phyloP scores from a whole-genome alignment of 2,329 filamentous ascomycete genomes.

The Escovopsis sp. region DNA sequence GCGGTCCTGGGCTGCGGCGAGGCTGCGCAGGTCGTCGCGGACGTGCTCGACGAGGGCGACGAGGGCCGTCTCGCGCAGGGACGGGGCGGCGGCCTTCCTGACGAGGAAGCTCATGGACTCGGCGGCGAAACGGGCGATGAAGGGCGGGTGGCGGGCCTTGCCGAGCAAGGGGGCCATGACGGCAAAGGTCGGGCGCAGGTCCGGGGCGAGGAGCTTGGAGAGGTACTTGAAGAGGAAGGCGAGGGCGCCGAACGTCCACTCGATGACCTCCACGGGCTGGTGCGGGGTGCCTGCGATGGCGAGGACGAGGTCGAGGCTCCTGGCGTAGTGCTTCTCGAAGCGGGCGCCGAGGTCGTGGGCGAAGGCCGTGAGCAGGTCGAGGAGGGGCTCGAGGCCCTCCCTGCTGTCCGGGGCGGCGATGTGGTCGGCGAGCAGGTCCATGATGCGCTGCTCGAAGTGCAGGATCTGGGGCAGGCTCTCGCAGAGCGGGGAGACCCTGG shows the following conservation, averaged over 20 bases:
- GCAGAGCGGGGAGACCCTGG: conserved; percentile 59
- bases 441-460: conserved; percentile 76
- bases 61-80: conserved; percentile 60
- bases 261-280: conserved; percentile 74
- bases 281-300: conserved; percentile 62
- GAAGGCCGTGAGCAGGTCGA: conserved; percentile 81
- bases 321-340: conserved; percentile 79
- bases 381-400: conserved; percentile 67
- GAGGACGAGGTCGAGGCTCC: conserved; percentile 59
- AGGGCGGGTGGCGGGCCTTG: conserved; percentile 64
- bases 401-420: conserved; percentile 66
- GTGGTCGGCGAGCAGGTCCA: conserved; percentile 58
- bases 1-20: conserved; percentile 30
- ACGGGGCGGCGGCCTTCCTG: conserved; percentile 68
- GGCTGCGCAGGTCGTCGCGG: conserved; percentile 47
- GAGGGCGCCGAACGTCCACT: conserved; percentile 90
- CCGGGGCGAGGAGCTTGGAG: conserved; percentile 69
- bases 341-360: conserved; percentile 79
- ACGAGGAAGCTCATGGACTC: conserved; percentile 91
- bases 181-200: conserved; percentile 70
- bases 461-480: conserved; percentile 87
- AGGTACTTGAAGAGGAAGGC: conserved; percentile 97
- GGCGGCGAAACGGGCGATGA: conserved; percentile 83
- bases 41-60: conserved; percentile 56
- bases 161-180: conserved; percentile 75